Conservation (phyloP, 2,329 filamentous ascomycete genomes). For the Thelonectria olida region DNA sequence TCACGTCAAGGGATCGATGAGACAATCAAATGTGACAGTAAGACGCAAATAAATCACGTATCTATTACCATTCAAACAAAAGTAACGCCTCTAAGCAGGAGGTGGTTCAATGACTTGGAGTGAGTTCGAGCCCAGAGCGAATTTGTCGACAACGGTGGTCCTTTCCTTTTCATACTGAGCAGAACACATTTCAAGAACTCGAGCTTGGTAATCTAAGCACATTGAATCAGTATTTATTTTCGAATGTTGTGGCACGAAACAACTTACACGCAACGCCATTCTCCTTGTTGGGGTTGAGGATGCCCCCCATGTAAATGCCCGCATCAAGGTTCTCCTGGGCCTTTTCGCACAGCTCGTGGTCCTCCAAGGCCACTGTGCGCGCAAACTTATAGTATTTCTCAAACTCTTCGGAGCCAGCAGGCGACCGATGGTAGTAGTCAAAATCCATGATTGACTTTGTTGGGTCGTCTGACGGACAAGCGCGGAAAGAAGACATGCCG, state of each 20-base stretch:
- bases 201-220: slow-evolving; percentile 25
- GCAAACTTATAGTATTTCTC: slow-evolving; percentile 66
- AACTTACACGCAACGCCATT: slow-evolving; percentile 54
- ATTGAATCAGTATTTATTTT: not conserved
- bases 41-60: too few relatives aligned
- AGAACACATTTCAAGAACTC: slow-evolving; percentile 24
- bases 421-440: slow-evolving; percentile 63
- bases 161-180: slow-evolving; percentile 17
- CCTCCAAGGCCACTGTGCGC: slow-evolving; percentile 63
- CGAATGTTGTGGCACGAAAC: not conserved
- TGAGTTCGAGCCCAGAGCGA: not conserved
- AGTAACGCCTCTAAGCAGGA: not conserved
- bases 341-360: slow-evolving; percentile 66
- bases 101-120: not conserved
- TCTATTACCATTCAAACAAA: too few relatives aligned
- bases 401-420: slow-evolving; percentile 58
- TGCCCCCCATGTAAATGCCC: slow-evolving; percentile 63
- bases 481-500: slow-evolving; percentile 65
- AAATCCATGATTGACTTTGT: slow-evolving; percentile 65
- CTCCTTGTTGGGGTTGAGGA: slow-evolving; percentile 65
- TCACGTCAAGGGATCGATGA: not conserved
- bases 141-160: not conserved
- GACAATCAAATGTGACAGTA: not conserved
- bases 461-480: slow-evolving; percentile 60
- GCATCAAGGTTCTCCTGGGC: slow-evolving; percentile 62